Evolutionary conservation across 2,329 filamentous ascomycete genomes (phyloP).

Genomic region (Pseudopyrenochaeta lycopersici): DNA sequence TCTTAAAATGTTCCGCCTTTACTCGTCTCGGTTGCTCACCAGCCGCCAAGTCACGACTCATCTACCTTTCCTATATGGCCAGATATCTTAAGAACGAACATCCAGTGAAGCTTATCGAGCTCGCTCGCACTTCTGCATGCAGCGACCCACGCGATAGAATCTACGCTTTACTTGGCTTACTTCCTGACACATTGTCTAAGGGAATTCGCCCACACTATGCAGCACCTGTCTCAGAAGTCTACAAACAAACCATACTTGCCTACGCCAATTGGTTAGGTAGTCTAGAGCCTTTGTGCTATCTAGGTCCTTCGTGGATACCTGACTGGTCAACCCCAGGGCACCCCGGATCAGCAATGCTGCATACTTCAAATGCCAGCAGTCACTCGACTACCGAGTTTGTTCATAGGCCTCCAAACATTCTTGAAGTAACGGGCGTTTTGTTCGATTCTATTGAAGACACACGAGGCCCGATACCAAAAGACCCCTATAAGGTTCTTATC

Average conservation of each 20-base stretch:
- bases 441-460: too few species aligned
- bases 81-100: too few species aligned
- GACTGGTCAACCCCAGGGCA: background rate
- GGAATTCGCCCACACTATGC: background rate
- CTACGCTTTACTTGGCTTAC: background rate
- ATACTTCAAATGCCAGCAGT: background rate
- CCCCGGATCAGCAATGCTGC: background rate
- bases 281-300: background rate
- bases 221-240: background rate
- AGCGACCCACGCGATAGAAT: constrained; percentile 1
- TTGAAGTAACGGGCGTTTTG: too few species aligned
- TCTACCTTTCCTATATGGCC: too few species aligned
- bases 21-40: too few species aligned
- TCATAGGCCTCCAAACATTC: background rate
- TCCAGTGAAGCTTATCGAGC: too few species aligned
- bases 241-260: background rate
- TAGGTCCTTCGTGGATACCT: constrained; percentile 4
- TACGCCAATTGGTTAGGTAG: constrained; percentile 1
- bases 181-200: background rate
- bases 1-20: too few species aligned
- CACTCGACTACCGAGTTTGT: background rate
- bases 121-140: background rate
- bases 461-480: too few species aligned
- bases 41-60: too few species aligned
- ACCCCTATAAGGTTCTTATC: too few species aligned